Conservation (phyloP, 352 stramenopile species). For the Pythium biforme region DNA sequence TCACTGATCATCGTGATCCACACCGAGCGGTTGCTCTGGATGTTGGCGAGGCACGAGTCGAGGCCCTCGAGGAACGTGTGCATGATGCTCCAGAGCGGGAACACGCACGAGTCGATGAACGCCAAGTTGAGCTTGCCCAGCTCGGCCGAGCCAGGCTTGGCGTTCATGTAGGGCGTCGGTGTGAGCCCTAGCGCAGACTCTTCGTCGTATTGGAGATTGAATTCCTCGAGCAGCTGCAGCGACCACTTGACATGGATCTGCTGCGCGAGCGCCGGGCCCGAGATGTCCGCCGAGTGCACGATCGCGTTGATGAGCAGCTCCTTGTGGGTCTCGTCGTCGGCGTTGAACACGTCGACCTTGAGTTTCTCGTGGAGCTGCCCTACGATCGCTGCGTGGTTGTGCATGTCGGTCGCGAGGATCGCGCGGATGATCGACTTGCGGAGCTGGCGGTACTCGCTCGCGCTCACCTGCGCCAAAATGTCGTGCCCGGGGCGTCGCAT, state of each 20-base stretch:
- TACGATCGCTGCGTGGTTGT: constrained; percentile 68
- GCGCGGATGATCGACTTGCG: constrained; percentile 73
- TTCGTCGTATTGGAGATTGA: constrained; percentile 79
- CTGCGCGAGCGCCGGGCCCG: constrained; percentile 55
- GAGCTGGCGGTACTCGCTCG: constrained; percentile 43
- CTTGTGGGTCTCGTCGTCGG: constrained; percentile 52
- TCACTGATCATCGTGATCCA: constrained; percentile 44
- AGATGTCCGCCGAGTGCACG: constrained; percentile 80
- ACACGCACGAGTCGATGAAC: constrained; percentile 85
- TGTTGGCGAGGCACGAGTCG: constrained; percentile 54
- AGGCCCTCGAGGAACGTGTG: constrained; percentile 59
- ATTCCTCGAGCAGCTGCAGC: constrained; percentile 64
- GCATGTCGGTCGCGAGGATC: constrained; percentile 87
- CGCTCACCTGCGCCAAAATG: constrained; percentile 49
- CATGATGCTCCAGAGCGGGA: constrained; percentile 79
- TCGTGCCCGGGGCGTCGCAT: constrained; percentile 69
- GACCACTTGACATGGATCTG: constrained; percentile 70
- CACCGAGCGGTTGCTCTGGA: constrained; percentile 67
- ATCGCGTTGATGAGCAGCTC: constrained; percentile 75
- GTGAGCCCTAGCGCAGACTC: constrained; percentile 63
- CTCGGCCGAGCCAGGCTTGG: constrained; percentile 50
- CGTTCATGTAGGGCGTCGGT: constrained; percentile 81
- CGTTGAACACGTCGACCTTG: constrained; percentile 46
- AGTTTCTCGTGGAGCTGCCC: constrained; percentile 69
- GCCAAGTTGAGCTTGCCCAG: constrained; percentile 73